Evolutionary conservation across 306 rosid genomes (phyloP).

Genomic region (Gillenia trifoliata): DNA sequence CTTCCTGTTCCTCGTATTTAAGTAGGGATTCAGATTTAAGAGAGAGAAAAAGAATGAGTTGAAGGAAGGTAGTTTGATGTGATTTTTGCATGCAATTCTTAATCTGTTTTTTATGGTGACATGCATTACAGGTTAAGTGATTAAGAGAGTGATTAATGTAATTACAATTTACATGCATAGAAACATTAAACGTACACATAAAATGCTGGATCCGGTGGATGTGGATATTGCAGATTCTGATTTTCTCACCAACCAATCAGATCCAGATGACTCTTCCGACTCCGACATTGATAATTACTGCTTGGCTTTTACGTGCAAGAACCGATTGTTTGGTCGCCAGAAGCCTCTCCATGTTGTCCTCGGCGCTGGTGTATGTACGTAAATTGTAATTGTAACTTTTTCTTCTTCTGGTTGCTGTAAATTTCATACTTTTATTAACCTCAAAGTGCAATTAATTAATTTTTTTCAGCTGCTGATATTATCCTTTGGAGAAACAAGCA

Average conservation of each 20-base stretch:
- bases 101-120: not conserved
- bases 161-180: not conserved
- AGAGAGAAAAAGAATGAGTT: not conserved
- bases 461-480: slow-evolving; percentile 51
- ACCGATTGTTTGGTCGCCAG: slow-evolving; percentile 49
- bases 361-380: slow-evolving; percentile 54
- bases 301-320: slow-evolving; percentile 28
- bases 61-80: not conserved
- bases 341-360: slow-evolving; percentile 48
- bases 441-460: not conserved
- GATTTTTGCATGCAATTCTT: slow-evolving; percentile 2
- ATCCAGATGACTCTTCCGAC: slow-evolving; percentile 43
- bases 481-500: slow-evolving; percentile 52
- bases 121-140: not conserved
- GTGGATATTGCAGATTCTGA: slow-evolving; percentile 52
- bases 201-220: slow-evolving; percentile 30
- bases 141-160: not conserved
- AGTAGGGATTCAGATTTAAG: slow-evolving; percentile 11
- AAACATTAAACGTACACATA: not conserved
- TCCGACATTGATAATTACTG: slow-evolving; percentile 37
- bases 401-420: not conserved
- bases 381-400: not conserved
- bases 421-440: not conserved
- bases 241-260: slow-evolving; percentile 30
- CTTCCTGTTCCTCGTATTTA: not conserved